Percentiles rank a stretch among this genome's conserved stretches.
Conservation (phyloP, 2,329 filamentous ascomycete genomes). For the Diplodia scrobiculata region DNA sequence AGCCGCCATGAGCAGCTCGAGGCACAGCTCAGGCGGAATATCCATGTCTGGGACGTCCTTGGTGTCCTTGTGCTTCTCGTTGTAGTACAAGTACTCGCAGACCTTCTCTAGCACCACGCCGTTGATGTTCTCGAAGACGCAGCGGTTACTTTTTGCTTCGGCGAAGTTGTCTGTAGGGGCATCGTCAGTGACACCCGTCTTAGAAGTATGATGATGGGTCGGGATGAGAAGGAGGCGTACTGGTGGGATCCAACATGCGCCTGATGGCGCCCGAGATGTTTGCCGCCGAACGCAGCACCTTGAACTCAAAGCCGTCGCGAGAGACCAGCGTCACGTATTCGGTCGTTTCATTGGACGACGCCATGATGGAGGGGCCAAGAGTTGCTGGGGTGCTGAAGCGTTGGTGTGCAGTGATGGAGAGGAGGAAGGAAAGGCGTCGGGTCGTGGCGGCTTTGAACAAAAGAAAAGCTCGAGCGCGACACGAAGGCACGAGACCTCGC, state of each 20-base stretch:
- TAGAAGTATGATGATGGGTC: not conserved
- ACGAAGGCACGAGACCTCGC: constrained; percentile 25
- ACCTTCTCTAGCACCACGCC: constrained; percentile 76
- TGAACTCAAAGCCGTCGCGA: constrained; percentile 74
- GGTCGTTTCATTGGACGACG: constrained; percentile 36
- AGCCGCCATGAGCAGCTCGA: constrained; percentile 75
- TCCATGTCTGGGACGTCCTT: constrained; percentile 80
- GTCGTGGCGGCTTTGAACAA: not conserved
- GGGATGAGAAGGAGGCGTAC: constrained; percentile 42
- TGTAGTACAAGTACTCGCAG: constrained; percentile 81
- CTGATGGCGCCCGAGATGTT: constrained; percentile 71
- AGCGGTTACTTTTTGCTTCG: constrained; percentile 66
- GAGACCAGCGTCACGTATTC: constrained; percentile 79
- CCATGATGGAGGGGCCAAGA: constrained; percentile 4
- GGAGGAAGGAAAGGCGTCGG: not conserved
- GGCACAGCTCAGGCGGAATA: constrained; percentile 73
- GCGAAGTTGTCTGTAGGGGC: constrained; percentile 59
- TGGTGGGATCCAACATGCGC: constrained; percentile 71
- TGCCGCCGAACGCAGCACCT: constrained; percentile 70
- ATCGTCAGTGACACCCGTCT: not conserved
- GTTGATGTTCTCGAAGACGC: constrained; percentile 71
- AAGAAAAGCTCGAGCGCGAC: not conserved
- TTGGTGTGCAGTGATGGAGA: not conserved
- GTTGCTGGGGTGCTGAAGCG: not conserved
- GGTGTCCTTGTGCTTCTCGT: constrained; percentile 69